Evolutionary conservation across 2,329 filamentous ascomycete species (phyloP).

Genomic region (Neonectria sp.): DNA sequence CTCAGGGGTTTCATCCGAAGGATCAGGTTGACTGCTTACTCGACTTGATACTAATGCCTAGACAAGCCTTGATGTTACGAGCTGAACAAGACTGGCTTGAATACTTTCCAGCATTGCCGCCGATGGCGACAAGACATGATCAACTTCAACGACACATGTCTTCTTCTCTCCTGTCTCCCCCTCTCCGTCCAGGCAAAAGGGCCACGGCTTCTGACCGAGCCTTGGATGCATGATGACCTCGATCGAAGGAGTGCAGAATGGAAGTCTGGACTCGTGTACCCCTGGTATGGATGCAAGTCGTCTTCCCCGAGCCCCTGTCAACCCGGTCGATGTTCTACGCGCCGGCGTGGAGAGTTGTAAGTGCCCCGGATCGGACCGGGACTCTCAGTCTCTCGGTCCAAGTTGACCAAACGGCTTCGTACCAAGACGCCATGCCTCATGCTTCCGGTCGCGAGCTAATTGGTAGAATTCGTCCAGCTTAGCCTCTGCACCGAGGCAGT

Average conservation of each 20-base stretch:
- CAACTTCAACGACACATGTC: not conserved
- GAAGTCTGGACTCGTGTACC: slow-evolving; percentile 2
- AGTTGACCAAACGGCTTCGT: not conserved
- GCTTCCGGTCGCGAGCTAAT: slow-evolving; percentile 3
- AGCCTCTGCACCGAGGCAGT: slow-evolving; percentile 2
- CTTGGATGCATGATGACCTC: not conserved
- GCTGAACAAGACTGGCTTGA: not conserved
- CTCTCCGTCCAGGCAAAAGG: slow-evolving; percentile 2
- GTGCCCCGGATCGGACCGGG: slow-evolving; percentile 19
- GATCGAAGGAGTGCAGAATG: slow-evolving; percentile 13
- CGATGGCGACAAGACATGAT: not conserved
- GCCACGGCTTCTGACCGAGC: slow-evolving; percentile 28
- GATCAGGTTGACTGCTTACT: not conserved
- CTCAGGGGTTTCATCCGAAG: slow-evolving; percentile 2
- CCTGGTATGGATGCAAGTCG: not conserved
- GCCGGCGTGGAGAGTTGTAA: not conserved
- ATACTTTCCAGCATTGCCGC: not conserved
- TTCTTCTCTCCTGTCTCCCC: slow-evolving; percentile 17
- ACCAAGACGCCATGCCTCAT: not conserved
- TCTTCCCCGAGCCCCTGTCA: not conserved
- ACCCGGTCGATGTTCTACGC: slow-evolving; percentile 16
- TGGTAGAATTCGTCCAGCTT: not conserved
- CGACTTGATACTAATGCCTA: no score
- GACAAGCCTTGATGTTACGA: not conserved
- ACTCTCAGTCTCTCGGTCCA: slow-evolving; percentile 1